Evolutionary conservation across 1,139 yeast genomes (phyloP), one percentile per base, ranked within the genome.

Genomic region (Candida frijolesensis): DNA sequence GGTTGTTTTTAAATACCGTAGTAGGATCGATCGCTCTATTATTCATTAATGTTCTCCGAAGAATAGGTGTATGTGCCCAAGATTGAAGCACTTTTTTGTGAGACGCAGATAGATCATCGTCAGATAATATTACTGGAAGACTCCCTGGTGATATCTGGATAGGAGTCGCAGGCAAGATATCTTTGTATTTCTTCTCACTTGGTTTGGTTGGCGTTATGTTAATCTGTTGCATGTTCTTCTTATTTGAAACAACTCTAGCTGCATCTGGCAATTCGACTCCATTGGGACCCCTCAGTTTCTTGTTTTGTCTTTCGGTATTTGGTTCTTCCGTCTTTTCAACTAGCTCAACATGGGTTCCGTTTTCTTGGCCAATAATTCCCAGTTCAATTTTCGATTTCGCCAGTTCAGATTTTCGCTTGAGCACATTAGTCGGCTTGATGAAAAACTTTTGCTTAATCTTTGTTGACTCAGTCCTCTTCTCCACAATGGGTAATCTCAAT

Each of bases 31-130:
- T 70, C 16, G 69, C 66, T 54, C 80, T 82, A 63, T 89, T 96
- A 45, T 74, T 69, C 42, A 76, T 65, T 42, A 89, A 72, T 38
- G 79, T 70, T 48, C 70, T 70, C 40, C 79, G 76, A 44, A 87
- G 71, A 53, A 79, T 84, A 1, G 89, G 87, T 0, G 89, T 78
- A 51, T 79, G 76, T 1, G 94, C 96, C 96, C 96, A 89, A 38
- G 79, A 80, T 52, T 83, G 80, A 37, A 87, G 64, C 7, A 84
- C 78, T 29, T 62, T 64, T 33, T 58, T 56, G 18, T 58, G 56
- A 10, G 74, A 76, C 15, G 76, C 80, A 51, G 79, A 82, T 49
- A 80, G 85, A 45, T 85, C 90, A 37, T 84, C 85, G 50, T 83
- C 84, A 1, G 83, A 76, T 6, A 67, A 71, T 18, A 80, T 77